A percentile compares a stretch with the other conserved stretches of the same genome.
Conservation (phyloP, 441 rosid genomes). For the Mallotus repandus region DNA sequence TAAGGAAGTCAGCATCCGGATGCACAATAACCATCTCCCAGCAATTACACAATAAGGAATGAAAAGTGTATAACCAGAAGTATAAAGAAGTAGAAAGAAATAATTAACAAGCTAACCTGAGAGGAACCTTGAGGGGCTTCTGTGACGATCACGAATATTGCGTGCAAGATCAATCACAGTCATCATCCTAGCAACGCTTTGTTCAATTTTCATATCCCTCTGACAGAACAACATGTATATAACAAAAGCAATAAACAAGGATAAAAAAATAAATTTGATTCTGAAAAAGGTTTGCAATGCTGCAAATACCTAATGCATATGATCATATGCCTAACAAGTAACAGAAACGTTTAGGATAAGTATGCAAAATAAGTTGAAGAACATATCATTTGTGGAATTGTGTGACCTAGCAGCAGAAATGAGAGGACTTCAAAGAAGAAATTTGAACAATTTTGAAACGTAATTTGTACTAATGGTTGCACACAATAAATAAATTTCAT, state of each 20-base stretch:
- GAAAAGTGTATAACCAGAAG: neutral
- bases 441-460: too few species aligned
- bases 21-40: slow-evolving; percentile 89
- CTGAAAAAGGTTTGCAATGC: too few species aligned
- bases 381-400: too few species aligned
- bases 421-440: too few species aligned
- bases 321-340: too few species aligned
- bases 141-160: slow-evolving; percentile 88
- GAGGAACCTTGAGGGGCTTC: slow-evolving; percentile 83
- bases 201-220: slow-evolving; percentile 78
- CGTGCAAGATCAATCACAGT: slow-evolving; percentile 90
- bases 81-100: neutral
- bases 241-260: neutral
- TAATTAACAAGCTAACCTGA: slow-evolving; percentile 49
- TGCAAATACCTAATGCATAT: too few species aligned
- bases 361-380: too few species aligned
- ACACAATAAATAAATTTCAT: too few species aligned
- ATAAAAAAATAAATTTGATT: neutral
- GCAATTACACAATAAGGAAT: slow-evolving; percentile 21
- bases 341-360: too few species aligned
- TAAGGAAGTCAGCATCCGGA: slow-evolving; percentile 75
- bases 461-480: too few species aligned
- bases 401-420: too few species aligned
- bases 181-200: slow-evolving; percentile 88
- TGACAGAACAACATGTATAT: slow-evolving; percentile 25